Conservation (phyloP, 2,329 filamentous ascomycete species). For the Aspergillus latus region DNA sequence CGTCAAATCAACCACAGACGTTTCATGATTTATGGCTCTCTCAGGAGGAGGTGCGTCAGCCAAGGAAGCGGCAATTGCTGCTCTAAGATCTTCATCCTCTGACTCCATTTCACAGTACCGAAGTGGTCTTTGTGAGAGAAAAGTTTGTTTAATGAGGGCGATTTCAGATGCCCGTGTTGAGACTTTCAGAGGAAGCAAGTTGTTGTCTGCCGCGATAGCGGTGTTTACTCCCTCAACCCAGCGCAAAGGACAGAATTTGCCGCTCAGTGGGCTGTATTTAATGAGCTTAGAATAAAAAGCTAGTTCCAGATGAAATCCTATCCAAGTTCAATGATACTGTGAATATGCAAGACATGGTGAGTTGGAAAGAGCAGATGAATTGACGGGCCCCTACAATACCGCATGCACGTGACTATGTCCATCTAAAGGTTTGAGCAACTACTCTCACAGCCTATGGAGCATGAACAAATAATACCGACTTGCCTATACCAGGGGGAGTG, state of each 20-base stretch:
- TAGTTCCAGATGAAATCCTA: background rate
- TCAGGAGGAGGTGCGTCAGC: constrained; percentile 10
- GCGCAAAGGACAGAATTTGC: background rate
- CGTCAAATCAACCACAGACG: constrained; percentile 35
- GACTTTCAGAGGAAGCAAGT: background rate
- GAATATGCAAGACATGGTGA: background rate
- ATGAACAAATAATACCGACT: background rate
- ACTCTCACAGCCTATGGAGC: background rate
- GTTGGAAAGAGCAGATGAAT: background rate
- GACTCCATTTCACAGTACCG: constrained; percentile 6
- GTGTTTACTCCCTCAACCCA: background rate
- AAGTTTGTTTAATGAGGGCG: background rate
- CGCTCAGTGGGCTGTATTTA: background rate
- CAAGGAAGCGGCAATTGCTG: constrained; percentile 26
- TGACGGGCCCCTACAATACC: background rate
- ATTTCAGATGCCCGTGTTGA: background rate
- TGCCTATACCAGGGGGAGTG: background rate
- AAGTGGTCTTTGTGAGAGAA: background rate
- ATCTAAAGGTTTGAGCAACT: background rate
- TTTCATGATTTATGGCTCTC: background rate
- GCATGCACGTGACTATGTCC: background rate
- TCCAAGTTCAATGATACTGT: background rate
- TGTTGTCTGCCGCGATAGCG: background rate
- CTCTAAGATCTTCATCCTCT: constrained; percentile 20
- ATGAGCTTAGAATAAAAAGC: background rate